Evolutionary conservation across 768 basidiomycete genomes (phyloP), one percentile per base, ranked within the genome.

Genomic region (Hebeloma cylindrosporum): DNA sequence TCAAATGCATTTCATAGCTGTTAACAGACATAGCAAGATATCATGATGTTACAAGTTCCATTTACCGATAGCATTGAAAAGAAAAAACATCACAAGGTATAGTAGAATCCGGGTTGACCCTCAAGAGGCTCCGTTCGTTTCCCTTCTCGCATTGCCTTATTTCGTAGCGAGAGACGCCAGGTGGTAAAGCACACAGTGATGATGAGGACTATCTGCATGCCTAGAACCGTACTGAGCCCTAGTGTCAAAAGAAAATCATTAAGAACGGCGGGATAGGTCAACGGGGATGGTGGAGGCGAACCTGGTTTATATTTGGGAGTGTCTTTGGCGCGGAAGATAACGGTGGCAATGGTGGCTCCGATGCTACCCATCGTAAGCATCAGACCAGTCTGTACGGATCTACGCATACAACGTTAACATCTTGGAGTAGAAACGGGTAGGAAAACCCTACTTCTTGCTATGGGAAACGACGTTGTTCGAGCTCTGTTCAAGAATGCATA

Each of bases 381-480:
- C 31, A 75, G 37, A 2, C 73, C 73, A 32, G 65, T 69, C 13
- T 66, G 64, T 6, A 74, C 67, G 9, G 70, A 57, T 30, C 72
- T 67, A 53, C 43, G 62, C 60, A 50, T 40, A 18, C 16, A 26
- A 21, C 13, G 28, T 28, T 22, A 38, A 4, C 11, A 14, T 27
- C 13, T 31, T 42, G 10, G 29, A 22, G 17, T 20, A 25, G 38
- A 14, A 1, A 36, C 3, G 40, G 9, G 1, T 3, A 2, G 27
- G 21, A 3, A 31, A 46, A 34, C 14, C 48, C 21, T 42, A 67
- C 68, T 63, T 64, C 60, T 74, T 75, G 41, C 71, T 72, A 41
- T 75, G 73, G 10, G 72, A 71, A 7, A 73, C 72, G 4, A 75
- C 73, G 49, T 77, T 77, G 49, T 75, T 75, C 4, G 70, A 64